Percentiles rank a stretch among this genome's conserved stretches.
phyloP scores from a whole-genome alignment of 345 rosid species.

The Aquilaria yunnanensis region DNA sequence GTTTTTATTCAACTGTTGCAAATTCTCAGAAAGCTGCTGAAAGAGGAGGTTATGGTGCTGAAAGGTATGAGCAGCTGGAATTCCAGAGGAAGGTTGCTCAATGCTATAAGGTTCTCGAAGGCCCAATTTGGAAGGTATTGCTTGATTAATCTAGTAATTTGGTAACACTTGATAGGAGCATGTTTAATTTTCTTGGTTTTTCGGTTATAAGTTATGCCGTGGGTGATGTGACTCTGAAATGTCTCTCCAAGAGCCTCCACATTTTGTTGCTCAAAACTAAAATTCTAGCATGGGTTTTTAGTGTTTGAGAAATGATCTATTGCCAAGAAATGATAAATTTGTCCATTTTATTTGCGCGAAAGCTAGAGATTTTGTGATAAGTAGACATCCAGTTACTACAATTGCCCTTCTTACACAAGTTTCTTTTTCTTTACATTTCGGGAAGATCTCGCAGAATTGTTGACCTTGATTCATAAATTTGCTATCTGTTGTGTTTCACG shows the following conservation, averaged over 20 bases:
- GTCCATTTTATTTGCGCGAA: too few species aligned
- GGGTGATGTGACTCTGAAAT: neutral
- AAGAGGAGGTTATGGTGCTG: constrained; percentile 95
- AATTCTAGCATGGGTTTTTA: neutral
- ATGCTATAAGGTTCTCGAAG: constrained; percentile 46
- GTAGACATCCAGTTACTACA: too few species aligned
- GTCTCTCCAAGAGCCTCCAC: neutral
- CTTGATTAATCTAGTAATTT: too few species aligned
- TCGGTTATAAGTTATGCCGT: neutral
- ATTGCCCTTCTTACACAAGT: too few species aligned
- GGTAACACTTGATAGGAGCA: too few species aligned
- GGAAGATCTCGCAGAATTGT: too few species aligned
- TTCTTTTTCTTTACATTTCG: too few species aligned
- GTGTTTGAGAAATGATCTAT: too few species aligned
- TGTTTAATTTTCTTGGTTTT: neutral
- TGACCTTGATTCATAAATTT: too few species aligned
- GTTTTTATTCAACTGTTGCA: neutral
- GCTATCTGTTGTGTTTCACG: too few species aligned
- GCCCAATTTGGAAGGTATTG: constrained; percentile 80
- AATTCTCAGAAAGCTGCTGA: constrained; percentile 72
- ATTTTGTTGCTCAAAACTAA: neutral
- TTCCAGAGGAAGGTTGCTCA: constrained; percentile 73
- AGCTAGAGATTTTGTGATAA: too few species aligned
- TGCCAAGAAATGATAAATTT: too few species aligned
- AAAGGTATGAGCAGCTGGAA: constrained; percentile 84